phyloP scores from a whole-genome alignment of 257 asterid genomes.

The Solanum stenotomum region DNA sequence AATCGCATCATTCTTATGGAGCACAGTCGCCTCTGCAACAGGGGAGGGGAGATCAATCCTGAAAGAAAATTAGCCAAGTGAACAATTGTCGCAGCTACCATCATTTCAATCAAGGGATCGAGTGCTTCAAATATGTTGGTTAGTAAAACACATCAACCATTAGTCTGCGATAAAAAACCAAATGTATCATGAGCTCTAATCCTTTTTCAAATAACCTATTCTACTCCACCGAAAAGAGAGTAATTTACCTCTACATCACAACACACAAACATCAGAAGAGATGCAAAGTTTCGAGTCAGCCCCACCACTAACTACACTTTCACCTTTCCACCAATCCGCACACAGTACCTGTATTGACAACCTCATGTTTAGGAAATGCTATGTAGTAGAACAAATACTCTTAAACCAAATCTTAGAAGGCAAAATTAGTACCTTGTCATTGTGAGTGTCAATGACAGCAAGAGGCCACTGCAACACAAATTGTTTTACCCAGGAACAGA shows the following conservation, averaged over 20 bases:
- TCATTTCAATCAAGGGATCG: not conserved
- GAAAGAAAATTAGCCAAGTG: not conserved
- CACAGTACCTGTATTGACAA: slow-evolving; percentile 51
- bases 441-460: slow-evolving; percentile 65
- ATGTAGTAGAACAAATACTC: not conserved
- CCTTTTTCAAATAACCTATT: not conserved
- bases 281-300: slow-evolving; percentile 77
- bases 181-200: not conserved
- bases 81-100: not conserved
- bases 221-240: not conserved
- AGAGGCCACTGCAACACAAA: slow-evolving; percentile 75
- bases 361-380: not conserved
- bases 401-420: not conserved
- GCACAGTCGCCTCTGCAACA: not conserved
- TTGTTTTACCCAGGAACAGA: slow-evolving; percentile 2
- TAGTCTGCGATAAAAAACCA: not conserved
- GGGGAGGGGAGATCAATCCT: not conserved
- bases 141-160: not conserved
- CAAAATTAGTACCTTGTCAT: slow-evolving; percentile 62
- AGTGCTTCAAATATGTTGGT: not conserved
- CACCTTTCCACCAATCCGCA: slow-evolving; percentile 89
- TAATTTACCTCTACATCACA: slow-evolving; percentile 18
- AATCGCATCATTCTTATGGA: not conserved
- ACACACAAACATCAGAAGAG: slow-evolving; percentile 58
- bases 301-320: slow-evolving; percentile 79